phyloP scores from a whole-genome alignment of 2,329 filamentous ascomycete genomes.

The Cladosporium sp. region DNA sequence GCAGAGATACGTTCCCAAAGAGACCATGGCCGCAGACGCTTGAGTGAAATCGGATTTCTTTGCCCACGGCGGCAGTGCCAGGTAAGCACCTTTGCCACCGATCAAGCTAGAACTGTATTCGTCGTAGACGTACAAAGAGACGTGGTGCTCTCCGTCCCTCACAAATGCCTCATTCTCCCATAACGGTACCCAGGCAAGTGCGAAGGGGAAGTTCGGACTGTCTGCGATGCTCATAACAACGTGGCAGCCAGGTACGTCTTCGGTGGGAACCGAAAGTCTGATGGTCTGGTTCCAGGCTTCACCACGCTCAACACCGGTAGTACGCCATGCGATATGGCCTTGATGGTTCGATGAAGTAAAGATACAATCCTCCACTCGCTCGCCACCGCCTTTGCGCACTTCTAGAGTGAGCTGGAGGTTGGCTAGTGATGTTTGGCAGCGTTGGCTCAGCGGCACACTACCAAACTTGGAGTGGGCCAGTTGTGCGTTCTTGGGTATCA shows the following conservation, averaged over 20 bases:
- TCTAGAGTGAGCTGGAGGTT: conserved; percentile 89
- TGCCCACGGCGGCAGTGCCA: conserved; percentile 77
- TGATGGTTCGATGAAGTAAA: conserved; percentile 77
- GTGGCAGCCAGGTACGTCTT: conserved; percentile 78
- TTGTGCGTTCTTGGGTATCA: conserved; percentile 64
- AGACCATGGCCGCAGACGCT: conserved; percentile 68
- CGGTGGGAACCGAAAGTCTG: conserved; percentile 70
- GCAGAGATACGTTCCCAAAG: conserved; percentile 80
- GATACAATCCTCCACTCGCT: conserved; percentile 83
- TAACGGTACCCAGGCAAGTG: conserved; percentile 85
- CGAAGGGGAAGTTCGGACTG: conserved; percentile 81
- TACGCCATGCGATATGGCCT: conserved; percentile 81
- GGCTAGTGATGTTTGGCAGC: conserved; percentile 53
- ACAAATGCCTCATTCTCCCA: conserved; percentile 92
- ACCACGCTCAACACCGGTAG: conserved; percentile 71
- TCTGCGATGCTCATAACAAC: conserved; percentile 87
- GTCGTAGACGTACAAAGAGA: conserved; percentile 86
- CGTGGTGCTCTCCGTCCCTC: conserved; percentile 73
- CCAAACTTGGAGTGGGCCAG: conserved; percentile 71
- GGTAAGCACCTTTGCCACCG: conserved; percentile 77
- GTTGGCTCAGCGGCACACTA: conserved; percentile 67
- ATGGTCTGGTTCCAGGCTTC: conserved; percentile 86
- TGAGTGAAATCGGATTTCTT: conserved; percentile 70
- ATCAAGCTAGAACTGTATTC: conserved; percentile 76
- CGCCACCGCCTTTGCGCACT: conserved; percentile 72